Evolutionary conservation across 1,139 yeast genomes (phyloP).

Genomic region (Pichia sp.): DNA sequence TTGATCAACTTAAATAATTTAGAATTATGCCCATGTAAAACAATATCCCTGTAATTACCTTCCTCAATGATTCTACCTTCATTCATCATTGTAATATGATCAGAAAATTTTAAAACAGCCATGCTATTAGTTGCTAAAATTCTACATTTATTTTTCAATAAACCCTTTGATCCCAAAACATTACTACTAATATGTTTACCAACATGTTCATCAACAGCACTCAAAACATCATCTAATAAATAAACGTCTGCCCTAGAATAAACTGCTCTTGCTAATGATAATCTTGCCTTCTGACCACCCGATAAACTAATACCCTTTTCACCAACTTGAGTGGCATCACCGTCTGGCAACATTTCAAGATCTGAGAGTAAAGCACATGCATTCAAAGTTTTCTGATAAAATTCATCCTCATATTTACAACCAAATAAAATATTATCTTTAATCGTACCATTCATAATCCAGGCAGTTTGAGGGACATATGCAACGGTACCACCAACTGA

Average conservation of each 20-base stretch:
- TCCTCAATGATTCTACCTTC: slow-evolving; percentile 76
- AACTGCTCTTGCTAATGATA: slow-evolving; percentile 90
- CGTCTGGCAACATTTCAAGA: slow-evolving; percentile 72
- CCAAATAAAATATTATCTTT: slow-evolving; percentile 89
- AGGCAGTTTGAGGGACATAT: slow-evolving; percentile 87
- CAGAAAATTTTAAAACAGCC: slow-evolving; percentile 75
- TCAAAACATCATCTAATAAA: slow-evolving; percentile 83
- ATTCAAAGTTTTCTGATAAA: slow-evolving; percentile 69
- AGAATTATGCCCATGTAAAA: slow-evolving; percentile 38
- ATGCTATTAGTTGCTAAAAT: slow-evolving; percentile 86
- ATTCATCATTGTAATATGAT: slow-evolving; percentile 62
- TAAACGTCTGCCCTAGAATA: slow-evolving; percentile 92
- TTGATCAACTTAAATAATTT: slow-evolving; percentile 56
- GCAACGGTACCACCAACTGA: slow-evolving; percentile 75
- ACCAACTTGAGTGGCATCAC: slow-evolving; percentile 88
- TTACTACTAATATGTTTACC: slow-evolving; percentile 76
- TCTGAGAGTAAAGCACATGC: slow-evolving; percentile 91
- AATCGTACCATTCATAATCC: slow-evolving; percentile 94
- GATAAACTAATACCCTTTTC: slow-evolving; percentile 95
- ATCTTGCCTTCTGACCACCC: slow-evolving; percentile 96
- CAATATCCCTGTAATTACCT: slow-evolving; percentile 61
- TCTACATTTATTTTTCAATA: slow-evolving; percentile 68
- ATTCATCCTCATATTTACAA: slow-evolving; percentile 70
- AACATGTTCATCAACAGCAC: slow-evolving; percentile 95
- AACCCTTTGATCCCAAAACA: slow-evolving; percentile 76